These are phyloP conservation scores for Sphagnum magellanicum DNA, from an alignment of 228 moss, liverwort and hornwort genomes.

Conservation along the genomic window DNA sequence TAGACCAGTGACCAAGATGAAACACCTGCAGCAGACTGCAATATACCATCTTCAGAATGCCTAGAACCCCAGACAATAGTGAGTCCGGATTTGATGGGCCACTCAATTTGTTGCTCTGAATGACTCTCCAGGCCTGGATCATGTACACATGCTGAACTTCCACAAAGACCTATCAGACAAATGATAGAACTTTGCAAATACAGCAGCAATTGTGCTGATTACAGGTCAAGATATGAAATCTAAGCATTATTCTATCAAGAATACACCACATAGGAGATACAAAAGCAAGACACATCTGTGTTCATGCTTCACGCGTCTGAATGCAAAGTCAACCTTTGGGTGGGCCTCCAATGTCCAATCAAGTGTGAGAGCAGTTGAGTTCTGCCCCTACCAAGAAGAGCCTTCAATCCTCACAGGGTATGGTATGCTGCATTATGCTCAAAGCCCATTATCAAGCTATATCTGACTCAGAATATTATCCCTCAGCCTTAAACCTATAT, in stretches of 20 bases:
- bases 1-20: too few relatives aligned
- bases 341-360: conserved; percentile 69
- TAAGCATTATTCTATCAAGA: too few relatives aligned
- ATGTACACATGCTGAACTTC: conserved; percentile 68
- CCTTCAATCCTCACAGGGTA: conserved; percentile 93
- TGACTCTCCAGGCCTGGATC: conserved; percentile 99
- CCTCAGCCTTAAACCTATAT: too few relatives aligned
- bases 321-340: conserved; percentile 49
- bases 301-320: background rate
- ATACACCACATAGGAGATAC: background rate
- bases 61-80: conserved; percentile 97
- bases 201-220: too few relatives aligned
- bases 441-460: background rate
- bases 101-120: conserved; percentile 94
- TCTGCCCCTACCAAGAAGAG: conserved; percentile 85
- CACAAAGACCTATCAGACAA: too few relatives aligned
- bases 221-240: too few relatives aligned
- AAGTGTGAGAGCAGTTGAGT: conserved; percentile 60
- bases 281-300: background rate
- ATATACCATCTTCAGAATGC: conserved; percentile 11
- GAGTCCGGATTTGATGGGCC: conserved; percentile 90
- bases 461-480: too few relatives aligned
- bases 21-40: too few relatives aligned
- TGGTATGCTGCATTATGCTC: conserved; percentile 90
- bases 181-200: too few relatives aligned